A percentile compares a stretch with the other conserved stretches of the same genome.
Conservation (phyloP, 2,329 filamentous ascomycete genomes). For the Beauveria asiatica region DNA sequence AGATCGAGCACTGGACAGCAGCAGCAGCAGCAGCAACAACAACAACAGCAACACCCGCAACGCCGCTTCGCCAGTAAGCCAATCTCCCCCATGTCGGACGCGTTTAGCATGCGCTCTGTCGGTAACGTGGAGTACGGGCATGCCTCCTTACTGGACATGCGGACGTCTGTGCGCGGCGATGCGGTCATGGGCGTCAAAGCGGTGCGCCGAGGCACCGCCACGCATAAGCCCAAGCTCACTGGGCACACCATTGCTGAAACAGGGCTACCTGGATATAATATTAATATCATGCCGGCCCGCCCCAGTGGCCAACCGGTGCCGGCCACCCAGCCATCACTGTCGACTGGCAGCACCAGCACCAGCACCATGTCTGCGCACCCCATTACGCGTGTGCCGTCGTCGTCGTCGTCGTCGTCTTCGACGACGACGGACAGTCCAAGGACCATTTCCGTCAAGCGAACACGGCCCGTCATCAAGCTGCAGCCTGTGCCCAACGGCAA, state of each 20-base stretch:
- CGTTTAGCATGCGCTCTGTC: slow-evolving; percentile 24
- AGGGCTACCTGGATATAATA: neutral
- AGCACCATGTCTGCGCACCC: neutral
- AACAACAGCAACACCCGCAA: neutral
- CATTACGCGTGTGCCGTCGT: slow-evolving; percentile 16
- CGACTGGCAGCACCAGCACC: neutral
- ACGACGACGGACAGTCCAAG: slow-evolving; percentile 20
- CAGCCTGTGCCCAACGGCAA: slow-evolving; percentile 22
- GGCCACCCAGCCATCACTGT: neutral
- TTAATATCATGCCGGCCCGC: neutral
- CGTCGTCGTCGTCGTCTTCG: no score
- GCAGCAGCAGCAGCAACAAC: neutral
- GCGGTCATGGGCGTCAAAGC: neutral
- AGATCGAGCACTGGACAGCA: neutral
- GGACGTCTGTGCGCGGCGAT: slow-evolving; percentile 16
- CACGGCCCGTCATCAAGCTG: slow-evolving; percentile 21
- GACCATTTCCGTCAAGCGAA: slow-evolving; percentile 23
- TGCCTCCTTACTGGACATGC: slow-evolving; percentile 30
- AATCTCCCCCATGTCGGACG: slow-evolving; percentile 24
- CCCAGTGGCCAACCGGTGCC: neutral
- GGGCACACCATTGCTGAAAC: neutral
- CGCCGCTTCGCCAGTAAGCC: neutral
- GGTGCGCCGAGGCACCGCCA: neutral
- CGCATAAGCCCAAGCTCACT: slow-evolving; percentile 6
- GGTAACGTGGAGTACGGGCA: slow-evolving; percentile 33